Base-by-base conservation (phyloP, 2,329 filamentous ascomycete genomes). In the Didymella sp. region DNA sequence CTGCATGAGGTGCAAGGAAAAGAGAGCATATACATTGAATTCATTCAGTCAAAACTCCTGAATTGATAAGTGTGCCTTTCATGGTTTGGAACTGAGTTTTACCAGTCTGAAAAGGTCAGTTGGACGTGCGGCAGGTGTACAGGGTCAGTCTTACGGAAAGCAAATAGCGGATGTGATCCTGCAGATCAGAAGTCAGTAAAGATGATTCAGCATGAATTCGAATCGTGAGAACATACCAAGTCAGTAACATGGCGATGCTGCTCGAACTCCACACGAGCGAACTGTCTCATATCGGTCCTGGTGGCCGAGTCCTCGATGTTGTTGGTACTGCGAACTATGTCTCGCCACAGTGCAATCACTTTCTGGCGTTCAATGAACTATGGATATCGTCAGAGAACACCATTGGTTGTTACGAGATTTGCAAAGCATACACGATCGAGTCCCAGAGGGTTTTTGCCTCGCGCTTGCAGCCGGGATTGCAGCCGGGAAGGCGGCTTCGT, bases 61-160 rank as follows among this genome's bases (percentile, higher is more conserved):
- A 68, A 45, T 76, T 75, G 35, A 75, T 68, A 1, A 76, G 62
- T 12, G 73, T 66, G 38, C 59, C 67, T 56, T 76, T 78, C 79
- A 83, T 81, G 13, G 75, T 73, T 59, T 82, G 80, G 31, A 82
- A 79, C 59, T 83, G 78, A 12, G 80, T 82, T 69, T 81, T 82
- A 13, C 81, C 81, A 17, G 74, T 78, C 74, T 80, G 53, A 0
- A 24, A 15, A 33, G 15, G 50, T 58, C 31, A 60, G 60, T 54
- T 30, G 52, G 27, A 4, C 28, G 31, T n/a, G 41, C 17, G 28
- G 33, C 27, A 37, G 40, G 31, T 15, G 19, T 33, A 24, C 19
- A n/a, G 13, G 21, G 37, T 13, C 27, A 5, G 25, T 45, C 73
- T 56, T 70, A 79, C 77, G 7, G 79, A 81, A 19, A 81, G 76